Evolutionary conservation across 2,329 filamentous ascomycete genomes (phyloP).

Genomic region (Fusarium begoniae): DNA sequence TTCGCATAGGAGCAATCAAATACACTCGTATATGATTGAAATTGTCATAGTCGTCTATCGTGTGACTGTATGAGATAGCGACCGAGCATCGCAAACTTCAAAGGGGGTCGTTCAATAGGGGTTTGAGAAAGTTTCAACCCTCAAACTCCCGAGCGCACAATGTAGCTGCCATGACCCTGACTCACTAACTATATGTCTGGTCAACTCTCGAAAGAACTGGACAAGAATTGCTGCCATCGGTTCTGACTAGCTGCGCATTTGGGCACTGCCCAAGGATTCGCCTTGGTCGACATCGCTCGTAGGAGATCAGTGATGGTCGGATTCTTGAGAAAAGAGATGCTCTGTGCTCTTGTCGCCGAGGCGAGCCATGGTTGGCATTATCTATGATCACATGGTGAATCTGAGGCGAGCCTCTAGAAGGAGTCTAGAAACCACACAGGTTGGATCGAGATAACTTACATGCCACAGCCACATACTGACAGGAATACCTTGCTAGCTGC

Average conservation of each 20-base stretch:
- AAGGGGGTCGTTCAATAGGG: background rate
- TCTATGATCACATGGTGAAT: background rate
- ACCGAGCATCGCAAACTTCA: background rate
- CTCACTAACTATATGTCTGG: background rate
- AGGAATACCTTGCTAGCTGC: background rate
- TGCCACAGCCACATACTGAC: background rate
- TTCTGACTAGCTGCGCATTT: background rate
- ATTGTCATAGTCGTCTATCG: background rate
- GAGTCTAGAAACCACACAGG: background rate
- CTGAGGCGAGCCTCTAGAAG: background rate
- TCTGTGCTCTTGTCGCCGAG: background rate
- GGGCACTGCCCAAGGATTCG: background rate
- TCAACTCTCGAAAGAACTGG: background rate
- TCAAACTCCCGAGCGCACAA: background rate
- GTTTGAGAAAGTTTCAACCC: slow-evolving; percentile 5
- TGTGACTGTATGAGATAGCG: background rate
- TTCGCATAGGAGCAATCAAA: background rate
- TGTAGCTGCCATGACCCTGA: background rate
- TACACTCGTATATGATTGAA: slow-evolving; percentile 6
- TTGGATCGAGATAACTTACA: background rate
- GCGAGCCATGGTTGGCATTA: background rate
- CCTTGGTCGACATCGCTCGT: background rate
- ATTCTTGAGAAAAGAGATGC: background rate
- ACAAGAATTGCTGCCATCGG: background rate
- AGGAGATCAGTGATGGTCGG: background rate